Evolutionary conservation across 345 rosid species (phyloP).

Genomic region (Turnera subulata): DNA sequence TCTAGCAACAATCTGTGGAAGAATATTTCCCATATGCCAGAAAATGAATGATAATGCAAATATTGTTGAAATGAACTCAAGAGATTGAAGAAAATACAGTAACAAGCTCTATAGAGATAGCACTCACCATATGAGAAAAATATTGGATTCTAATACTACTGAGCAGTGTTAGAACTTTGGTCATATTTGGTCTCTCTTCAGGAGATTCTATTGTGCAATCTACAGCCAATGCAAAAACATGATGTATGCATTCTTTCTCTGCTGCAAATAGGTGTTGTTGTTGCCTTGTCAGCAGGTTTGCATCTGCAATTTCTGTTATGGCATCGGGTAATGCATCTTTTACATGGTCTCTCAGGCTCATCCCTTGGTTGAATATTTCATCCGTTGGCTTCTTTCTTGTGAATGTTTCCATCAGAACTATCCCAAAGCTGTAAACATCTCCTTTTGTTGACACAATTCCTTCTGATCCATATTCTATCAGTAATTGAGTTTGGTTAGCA

Average conservation of each 20-base stretch:
- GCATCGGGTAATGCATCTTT: background rate
- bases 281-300: conserved; percentile 6
- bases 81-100: no score
- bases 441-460: conserved; percentile 9
- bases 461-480: conserved; percentile 13
- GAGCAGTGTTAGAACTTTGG: background rate
- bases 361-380: no score
- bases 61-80: no score
- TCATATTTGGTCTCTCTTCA: conserved; percentile 1
- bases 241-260: conserved; percentile 2
- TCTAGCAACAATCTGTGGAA: no score
- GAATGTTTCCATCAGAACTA: conserved; percentile 15
- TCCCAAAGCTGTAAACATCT: conserved; percentile 17
- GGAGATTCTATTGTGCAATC: conserved; percentile 6
- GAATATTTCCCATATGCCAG: no score
- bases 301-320: background rate
- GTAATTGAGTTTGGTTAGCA: background rate
- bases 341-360: conserved; percentile 18
- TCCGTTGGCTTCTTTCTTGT: conserved; percentile 20
- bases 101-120: no score
- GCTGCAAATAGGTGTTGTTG: background rate
- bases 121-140: no score
- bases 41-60: no score
- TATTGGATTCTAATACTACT: background rate
- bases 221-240: conserved; percentile 1